A percentile compares a stretch with the other conserved stretches of the same genome.
Conservation (phyloP, 2,329 filamentous ascomycete species). For the Coniosporium tulheliwenetii region DNA sequence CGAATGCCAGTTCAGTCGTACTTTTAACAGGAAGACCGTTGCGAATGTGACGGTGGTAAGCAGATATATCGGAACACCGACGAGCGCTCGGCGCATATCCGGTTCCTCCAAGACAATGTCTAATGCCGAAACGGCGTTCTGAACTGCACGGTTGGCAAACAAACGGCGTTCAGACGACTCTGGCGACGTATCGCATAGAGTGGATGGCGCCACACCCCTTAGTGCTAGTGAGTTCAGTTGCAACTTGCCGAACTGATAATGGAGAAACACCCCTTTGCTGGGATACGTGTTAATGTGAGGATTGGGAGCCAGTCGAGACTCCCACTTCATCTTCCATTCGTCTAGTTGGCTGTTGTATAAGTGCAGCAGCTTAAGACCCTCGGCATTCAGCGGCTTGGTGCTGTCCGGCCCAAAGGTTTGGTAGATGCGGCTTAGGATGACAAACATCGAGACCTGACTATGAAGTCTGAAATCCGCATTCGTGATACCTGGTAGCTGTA, state of each 20-base stretch:
- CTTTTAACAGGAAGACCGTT: conserved; percentile 28
- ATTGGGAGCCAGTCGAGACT: conserved; percentile 23
- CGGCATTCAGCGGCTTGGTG: conserved; percentile 2
- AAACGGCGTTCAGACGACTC: conserved; percentile 28
- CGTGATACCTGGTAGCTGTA: neutral
- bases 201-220: conserved; percentile 26
- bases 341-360: conserved; percentile 4
- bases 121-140: conserved; percentile 25
- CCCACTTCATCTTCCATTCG: conserved; percentile 4
- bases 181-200: conserved; percentile 8
- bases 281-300: conserved; percentile 33
- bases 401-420: conserved; percentile 4
- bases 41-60: conserved; percentile 33
- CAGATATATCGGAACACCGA: conserved; percentile 28
- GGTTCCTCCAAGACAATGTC: conserved; percentile 25
- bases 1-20: conserved; percentile 12
- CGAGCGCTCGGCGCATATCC: conserved; percentile 24
- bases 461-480: conserved; percentile 4
- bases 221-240: conserved; percentile 35
- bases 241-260: conserved; percentile 35
- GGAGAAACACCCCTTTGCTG: conserved; percentile 32
- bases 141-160: conserved; percentile 22
- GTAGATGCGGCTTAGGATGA: conserved; percentile 4
- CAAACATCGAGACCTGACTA: conserved; percentile 6
- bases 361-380: conserved; percentile 1